Conservation (phyloP, 441 rosid genomes). For the Erodium chrysanthum region DNA sequence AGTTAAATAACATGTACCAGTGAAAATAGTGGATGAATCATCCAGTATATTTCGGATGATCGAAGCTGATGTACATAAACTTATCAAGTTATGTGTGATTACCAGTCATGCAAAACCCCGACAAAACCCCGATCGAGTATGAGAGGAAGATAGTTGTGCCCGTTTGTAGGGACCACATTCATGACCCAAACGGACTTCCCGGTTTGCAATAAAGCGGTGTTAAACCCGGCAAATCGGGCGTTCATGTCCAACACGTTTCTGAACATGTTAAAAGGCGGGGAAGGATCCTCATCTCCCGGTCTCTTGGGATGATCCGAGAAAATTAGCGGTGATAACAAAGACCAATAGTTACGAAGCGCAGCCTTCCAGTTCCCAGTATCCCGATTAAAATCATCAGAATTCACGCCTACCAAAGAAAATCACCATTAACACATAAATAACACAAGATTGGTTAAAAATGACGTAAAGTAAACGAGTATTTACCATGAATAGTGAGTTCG, state of each 20-base stretch:
- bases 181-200: slow-evolving; percentile 91
- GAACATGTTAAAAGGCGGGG: slow-evolving; percentile 92
- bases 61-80: too few species aligned
- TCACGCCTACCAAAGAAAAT: slow-evolving; percentile 40
- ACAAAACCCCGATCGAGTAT: slow-evolving; percentile 89
- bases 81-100: too few species aligned
- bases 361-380: slow-evolving; percentile 52
- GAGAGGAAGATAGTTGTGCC: slow-evolving; percentile 70
- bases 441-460: too few species aligned
- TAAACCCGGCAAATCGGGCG: slow-evolving; percentile 80
- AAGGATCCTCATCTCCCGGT: slow-evolving; percentile 96
- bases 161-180: slow-evolving; percentile 84
- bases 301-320: slow-evolving; percentile 99
- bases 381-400: slow-evolving; percentile 49
- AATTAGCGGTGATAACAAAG: slow-evolving; percentile 85
- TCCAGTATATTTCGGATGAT: slow-evolving; percentile 6
- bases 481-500: slow-evolving; percentile 80
- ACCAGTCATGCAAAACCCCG: slow-evolving; percentile 91
- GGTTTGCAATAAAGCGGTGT: slow-evolving; percentile 63
- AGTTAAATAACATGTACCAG: too few species aligned
- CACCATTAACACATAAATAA: not conserved
- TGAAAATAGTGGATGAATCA: too few species aligned
- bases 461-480: not conserved
- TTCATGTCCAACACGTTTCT: slow-evolving; percentile 96
- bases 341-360: slow-evolving; percentile 71